Base-by-base conservation (phyloP, 208 protist genomes). In the Acanthamoeba lenticulata region DNA sequence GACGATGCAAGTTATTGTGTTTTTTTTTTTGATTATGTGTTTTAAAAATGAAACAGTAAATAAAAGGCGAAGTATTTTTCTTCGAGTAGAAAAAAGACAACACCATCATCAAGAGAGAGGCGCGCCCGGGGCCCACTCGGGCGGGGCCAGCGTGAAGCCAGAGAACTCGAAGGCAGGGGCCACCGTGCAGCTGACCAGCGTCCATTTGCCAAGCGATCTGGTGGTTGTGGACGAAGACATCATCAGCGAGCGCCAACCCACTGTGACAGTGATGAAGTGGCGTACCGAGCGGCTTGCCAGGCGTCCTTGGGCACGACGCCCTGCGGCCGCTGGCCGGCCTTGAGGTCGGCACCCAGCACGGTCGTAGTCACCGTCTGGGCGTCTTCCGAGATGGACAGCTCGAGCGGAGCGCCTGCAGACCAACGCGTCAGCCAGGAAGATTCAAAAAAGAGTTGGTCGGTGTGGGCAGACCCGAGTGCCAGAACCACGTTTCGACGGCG, bases 181-280 rank as follows among this genome's bases (percentile, higher is more conserved):
- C 32, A 91, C 85, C 1, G 42, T 91, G 32, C 85, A 91, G 85
- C 85, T 91, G 6, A 91, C 85, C 38, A 91, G 42, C n/a, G 85
- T 91, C 85, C 85, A 91, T 27, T 72, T 72, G 34, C 85, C 57
- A 19, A 91, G 38, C 2, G 49, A 1, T 5, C 74, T 85, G 74
- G 29, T 65, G 27, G 27, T 19, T 19, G 15, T n/a, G n/a, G n/a
- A n/a, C n/a, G n/a, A n/a, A n/a, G n/a, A n/a, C n/a, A n/a, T n/a
- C n/a, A n/a, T n/a, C n/a, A n/a, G n/a, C n/a, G n/a, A n/a, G n/a
- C n/a, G n/a, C n/a, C n/a, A n/a, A n/a, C n/a, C n/a, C 15, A 21
- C 6, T 24, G 21, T 17, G 15, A 2, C 32, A 72, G 62, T 5
- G 6, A 19, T 5, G 62, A n/a, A n/a, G n/a, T n/a, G 6, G 62